These are phyloP conservation scores for Margaritispora aquatica DNA, from an alignment of 495 filamentous ascomycete species.

Conservation along the genomic window DNA sequence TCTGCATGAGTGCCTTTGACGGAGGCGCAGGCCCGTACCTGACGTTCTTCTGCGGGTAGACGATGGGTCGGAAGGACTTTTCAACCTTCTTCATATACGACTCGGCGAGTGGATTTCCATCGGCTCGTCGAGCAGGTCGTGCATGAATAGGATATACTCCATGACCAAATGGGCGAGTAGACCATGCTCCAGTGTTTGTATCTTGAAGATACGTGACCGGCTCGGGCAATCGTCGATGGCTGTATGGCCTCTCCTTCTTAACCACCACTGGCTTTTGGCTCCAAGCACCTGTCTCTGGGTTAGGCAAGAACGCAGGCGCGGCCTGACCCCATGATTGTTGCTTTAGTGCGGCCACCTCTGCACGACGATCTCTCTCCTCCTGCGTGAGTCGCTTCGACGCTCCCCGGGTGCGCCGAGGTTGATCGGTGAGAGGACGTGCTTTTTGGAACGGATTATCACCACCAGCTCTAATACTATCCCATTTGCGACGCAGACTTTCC, in stretches of 20 bases:
- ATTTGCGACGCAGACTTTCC: slow-evolving; percentile 11
- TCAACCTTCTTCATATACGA: slow-evolving; percentile 8
- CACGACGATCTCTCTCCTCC: slow-evolving; percentile 6
- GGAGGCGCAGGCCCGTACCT: slow-evolving; percentile 1
- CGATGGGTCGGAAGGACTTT: slow-evolving; percentile 12
- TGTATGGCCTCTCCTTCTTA: background rate
- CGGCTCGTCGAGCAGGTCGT: slow-evolving; percentile 12
- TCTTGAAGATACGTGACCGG: slow-evolving; percentile 22
- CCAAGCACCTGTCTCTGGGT: slow-evolving; percentile 20
- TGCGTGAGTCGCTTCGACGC: background rate
- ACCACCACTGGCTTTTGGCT: background rate
- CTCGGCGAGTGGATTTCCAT: slow-evolving; percentile 4
- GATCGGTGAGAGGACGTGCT: slow-evolving; percentile 4
- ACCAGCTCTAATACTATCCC: slow-evolving; percentile 10
- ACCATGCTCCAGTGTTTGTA: slow-evolving; percentile 17
- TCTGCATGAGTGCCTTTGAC: background rate
- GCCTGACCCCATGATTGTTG: slow-evolving; percentile 1
- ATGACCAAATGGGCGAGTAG: slow-evolving; percentile 20
- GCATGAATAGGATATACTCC: slow-evolving; percentile 18
- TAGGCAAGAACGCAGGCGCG: slow-evolving; percentile 11
- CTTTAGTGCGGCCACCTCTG: background rate
- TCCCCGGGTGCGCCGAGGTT: background rate
- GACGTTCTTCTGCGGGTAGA: slow-evolving; percentile 10
- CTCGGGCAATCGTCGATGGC: slow-evolving; percentile 10
- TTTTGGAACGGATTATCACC: background rate